Evolutionary conservation across 2,329 filamentous ascomycete genomes (phyloP).

Genomic region (Dryadomyces sulphureus): DNA sequence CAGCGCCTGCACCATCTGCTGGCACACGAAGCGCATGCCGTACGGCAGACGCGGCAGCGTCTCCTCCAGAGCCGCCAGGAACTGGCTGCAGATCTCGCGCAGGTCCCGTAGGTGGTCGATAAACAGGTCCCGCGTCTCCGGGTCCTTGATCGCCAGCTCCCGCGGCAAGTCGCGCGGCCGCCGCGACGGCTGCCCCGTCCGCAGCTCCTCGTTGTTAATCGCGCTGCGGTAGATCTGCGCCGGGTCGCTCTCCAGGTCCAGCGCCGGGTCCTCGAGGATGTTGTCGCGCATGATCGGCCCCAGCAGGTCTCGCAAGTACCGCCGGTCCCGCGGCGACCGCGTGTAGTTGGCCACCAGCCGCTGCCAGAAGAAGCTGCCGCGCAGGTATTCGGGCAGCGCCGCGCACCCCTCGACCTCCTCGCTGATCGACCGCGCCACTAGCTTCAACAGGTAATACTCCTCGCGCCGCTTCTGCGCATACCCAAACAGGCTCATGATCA

Average conservation of each 20-base stretch:
- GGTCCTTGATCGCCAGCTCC: conserved; percentile 90
- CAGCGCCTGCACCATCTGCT: conserved; percentile 71
- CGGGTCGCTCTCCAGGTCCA: conserved; percentile 92
- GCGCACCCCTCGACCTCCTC: conserved; percentile 69
- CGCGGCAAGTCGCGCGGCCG: conserved; percentile 73
- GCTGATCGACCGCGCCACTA: conserved; percentile 66
- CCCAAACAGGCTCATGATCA: conserved; percentile 93
- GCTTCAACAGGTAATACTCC: conserved; percentile 89
- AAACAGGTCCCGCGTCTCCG: conserved; percentile 81
- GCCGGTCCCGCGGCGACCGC: conserved; percentile 79
- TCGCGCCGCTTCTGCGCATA: conserved; percentile 94
- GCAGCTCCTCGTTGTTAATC: conserved; percentile 94
- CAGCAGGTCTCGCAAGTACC: conserved; percentile 77
- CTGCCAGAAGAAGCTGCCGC: conserved; percentile 86
- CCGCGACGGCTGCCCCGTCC: conserved; percentile 71
- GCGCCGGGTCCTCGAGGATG: conserved; percentile 77
- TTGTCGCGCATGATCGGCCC: conserved; percentile 79
- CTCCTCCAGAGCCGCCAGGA: conserved; percentile 70
- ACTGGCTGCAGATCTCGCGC: conserved; percentile 85
- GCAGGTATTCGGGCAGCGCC: conserved; percentile 68
- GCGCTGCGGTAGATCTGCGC: conserved; percentile 92
- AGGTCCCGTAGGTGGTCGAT: conserved; percentile 90
- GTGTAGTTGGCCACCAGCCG: conserved; percentile 79
- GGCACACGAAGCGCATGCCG: conserved; percentile 74
- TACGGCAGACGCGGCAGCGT: conserved; percentile 81